Evolutionary conservation across 306 rosid species (phyloP).

Genomic region (Hippophae gyantsensis): DNA sequence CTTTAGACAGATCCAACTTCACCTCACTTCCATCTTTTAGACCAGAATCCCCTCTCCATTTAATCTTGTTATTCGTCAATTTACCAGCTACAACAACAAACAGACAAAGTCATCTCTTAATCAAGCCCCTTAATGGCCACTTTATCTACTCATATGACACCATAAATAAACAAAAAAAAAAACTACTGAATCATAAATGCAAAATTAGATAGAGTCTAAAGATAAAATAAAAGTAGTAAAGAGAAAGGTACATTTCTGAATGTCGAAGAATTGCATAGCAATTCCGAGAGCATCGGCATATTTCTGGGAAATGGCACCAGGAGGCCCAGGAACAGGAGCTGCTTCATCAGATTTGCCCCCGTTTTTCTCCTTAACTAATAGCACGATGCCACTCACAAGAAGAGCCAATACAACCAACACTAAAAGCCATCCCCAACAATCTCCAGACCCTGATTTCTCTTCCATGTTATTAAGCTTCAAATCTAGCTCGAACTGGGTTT

Average conservation of each 20-base stretch:
- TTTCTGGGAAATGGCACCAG: slow-evolving; percentile 52
- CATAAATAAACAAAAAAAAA: neutral
- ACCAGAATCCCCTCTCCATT: slow-evolving; percentile 94
- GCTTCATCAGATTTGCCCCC: slow-evolving; percentile 29
- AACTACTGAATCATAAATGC: neutral
- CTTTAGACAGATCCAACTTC: slow-evolving; percentile 65
- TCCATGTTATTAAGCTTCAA: slow-evolving; percentile 36
- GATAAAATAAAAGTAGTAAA: neutral
- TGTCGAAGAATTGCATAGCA: slow-evolving; percentile 74
- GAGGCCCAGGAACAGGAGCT: slow-evolving; percentile 72
- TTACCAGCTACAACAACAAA: slow-evolving; percentile 56
- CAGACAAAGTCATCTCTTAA: slow-evolving; percentile 4
- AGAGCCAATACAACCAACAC: slow-evolving; percentile 51
- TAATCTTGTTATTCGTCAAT: slow-evolving; percentile 50
- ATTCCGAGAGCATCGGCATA: slow-evolving; percentile 66
- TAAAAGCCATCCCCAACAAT: slow-evolving; percentile 62
- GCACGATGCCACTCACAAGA: slow-evolving; percentile 44
- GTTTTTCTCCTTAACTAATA: slow-evolving; percentile 32
- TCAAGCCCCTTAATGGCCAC: neutral
- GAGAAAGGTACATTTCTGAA: slow-evolving; percentile 63
- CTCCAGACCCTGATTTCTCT: slow-evolving; percentile 41
- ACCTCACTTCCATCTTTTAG: slow-evolving; percentile 67
- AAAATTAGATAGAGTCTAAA: neutral
- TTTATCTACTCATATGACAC: neutral
- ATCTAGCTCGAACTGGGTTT: too few relatives aligned